Evolutionary conservation across 2,329 filamentous ascomycete genomes (phyloP).

Genomic region (Geosmithia morbida): DNA sequence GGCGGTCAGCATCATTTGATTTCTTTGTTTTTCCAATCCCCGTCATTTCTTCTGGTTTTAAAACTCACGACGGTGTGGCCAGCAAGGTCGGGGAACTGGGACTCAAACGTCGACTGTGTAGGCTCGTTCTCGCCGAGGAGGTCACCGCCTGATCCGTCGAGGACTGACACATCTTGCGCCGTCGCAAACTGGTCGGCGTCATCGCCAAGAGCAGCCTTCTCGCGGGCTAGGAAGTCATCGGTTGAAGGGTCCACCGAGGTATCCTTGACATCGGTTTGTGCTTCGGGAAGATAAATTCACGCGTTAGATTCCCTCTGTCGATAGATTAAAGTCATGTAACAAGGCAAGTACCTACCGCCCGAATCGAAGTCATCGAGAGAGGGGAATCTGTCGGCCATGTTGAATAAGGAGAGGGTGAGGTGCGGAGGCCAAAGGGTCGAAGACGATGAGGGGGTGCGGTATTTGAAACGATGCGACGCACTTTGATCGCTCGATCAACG

Average conservation of each 20-base stretch:
- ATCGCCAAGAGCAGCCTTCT: constrained; percentile 80
- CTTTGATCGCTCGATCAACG: not conserved
- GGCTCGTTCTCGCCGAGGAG: constrained; percentile 55
- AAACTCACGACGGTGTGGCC: constrained; percentile 17
- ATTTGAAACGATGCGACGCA: not conserved
- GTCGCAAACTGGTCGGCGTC: constrained; percentile 85
- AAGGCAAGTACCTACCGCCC: constrained; percentile 29
- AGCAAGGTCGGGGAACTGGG: constrained; percentile 73
- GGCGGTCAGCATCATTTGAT: not conserved
- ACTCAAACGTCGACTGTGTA: constrained; percentile 53
- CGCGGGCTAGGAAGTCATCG: constrained; percentile 81
- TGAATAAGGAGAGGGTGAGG: constrained; percentile 6
- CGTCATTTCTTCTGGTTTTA: not conserved
- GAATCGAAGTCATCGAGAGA: constrained; percentile 67
- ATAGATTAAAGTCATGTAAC: not conserved
- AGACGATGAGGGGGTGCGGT: not conserved
- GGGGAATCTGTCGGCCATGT: constrained; percentile 67
- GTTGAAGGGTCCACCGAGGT: constrained; percentile 44
- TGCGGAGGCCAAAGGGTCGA: not conserved
- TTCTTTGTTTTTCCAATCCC: not conserved
- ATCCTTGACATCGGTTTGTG: constrained; percentile 51
- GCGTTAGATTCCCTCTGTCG: not conserved
- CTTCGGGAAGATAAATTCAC: constrained; percentile 22
- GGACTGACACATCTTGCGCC: constrained; percentile 52
- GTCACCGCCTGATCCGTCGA: constrained; percentile 51